Conservation (phyloP, 176 grass and related monocot species). For the Raddia guianensis region DNA sequence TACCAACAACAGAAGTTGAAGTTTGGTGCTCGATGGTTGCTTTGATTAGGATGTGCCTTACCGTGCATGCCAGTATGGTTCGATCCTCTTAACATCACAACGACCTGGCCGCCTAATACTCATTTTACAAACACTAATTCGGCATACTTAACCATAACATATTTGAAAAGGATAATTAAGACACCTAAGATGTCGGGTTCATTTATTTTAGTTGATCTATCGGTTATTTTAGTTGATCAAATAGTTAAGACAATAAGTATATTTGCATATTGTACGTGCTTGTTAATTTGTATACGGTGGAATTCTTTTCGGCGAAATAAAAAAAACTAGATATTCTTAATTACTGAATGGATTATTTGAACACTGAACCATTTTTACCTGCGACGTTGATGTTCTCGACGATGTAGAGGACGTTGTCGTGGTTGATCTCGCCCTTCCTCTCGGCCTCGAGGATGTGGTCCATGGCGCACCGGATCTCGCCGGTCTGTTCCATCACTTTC, state of each 20-base stretch:
- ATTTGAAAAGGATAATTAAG: neutral
- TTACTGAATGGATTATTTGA: neutral
- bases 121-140: neutral
- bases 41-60: constrained; percentile 1
- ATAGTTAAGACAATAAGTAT: no score
- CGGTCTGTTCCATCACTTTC: constrained; percentile 36
- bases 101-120: neutral
- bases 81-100: neutral
- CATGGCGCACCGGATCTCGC: constrained; percentile 54
- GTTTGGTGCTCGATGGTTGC: neutral
- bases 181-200: no score
- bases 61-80: neutral
- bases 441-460: constrained; percentile 55
- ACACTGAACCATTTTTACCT: constrained; percentile 40
- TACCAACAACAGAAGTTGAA: neutral
- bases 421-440: constrained; percentile 89
- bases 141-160: neutral
- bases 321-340: neutral
- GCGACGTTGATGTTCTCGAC: constrained; percentile 98
- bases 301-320: no score
- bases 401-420: constrained; percentile 96
- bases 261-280: no score
- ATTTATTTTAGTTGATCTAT: no score
- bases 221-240: no score
- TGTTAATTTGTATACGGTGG: no score